Base-by-base conservation (phyloP, 768 basidiomycete species). In the Clitopilus hobsonii region DNA sequence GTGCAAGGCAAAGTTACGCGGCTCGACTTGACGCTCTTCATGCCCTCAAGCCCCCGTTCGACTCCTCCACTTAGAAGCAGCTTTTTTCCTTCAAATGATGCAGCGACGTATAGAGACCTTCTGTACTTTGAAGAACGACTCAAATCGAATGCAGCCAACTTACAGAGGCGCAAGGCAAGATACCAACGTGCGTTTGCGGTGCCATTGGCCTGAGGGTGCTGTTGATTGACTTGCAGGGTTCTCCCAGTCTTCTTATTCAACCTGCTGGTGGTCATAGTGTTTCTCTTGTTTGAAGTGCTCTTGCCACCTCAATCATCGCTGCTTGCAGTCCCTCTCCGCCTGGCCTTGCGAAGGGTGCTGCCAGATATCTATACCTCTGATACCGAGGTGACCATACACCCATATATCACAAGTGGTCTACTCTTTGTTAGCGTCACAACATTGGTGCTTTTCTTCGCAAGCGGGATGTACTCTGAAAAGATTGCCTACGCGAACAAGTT, bases 401-500 rank as follows among this genome's bases (percentile, higher is more conserved):
- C 87, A 7, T 95, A 94, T 67, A 73, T 94, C 60, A 77, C 86
- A 20, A 86, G 83, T 29, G 92, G 89, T 1, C 71, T 94, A 30
- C 74, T 97, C 10, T 90, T 96, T 57, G 91, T 98, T 25, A 84
- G 88, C 18, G 84, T 93, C 53, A 94, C 93, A 13, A 95, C 95
- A 1, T 83, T 98, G 6, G 81, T 89, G 27, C 81, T 99, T 32
- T 97, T 98, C 79, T 98, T 97, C 67, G 93, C 94, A 7, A 95
- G 91, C 62, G 96, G 96, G 16, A 89, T 95, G 83, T 99, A 98
- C 64, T 78, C 88, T 3, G 94, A 99, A 69, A 95, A 96, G 74
- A 95, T 98, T 62, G 89, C 84, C 3, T 98, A 97, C 68, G 94
- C 96, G 18, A 94, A 97, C 74, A 88, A 88, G 95, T 95, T 67